Evolutionary conservation across 2,329 filamentous ascomycete species (phyloP).

Genomic region (Phyllosticta paracitricarpa): DNA sequence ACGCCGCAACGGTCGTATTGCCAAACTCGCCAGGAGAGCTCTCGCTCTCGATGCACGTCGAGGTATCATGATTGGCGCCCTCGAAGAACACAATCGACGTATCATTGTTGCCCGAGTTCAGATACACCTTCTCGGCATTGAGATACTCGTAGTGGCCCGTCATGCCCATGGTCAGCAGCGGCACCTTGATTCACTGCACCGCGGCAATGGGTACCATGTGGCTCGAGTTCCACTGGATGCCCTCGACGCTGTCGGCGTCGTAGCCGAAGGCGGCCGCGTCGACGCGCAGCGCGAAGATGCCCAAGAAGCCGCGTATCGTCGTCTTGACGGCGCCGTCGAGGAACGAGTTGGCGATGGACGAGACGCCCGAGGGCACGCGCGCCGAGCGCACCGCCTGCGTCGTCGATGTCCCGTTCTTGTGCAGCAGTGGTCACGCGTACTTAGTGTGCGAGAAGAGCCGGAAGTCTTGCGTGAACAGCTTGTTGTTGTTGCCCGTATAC

Average conservation of each 20-base stretch:
- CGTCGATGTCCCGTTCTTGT: constrained; percentile 13
- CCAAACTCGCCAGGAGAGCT: constrained; percentile 16
- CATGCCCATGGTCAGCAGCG: constrained; percentile 13
- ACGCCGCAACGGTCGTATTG: constrained; percentile 14
- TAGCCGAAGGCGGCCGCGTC: background rate
- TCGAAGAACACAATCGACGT: constrained; percentile 15
- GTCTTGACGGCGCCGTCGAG: background rate
- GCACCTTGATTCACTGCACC: constrained; percentile 13
- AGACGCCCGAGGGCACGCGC: constrained; percentile 2
- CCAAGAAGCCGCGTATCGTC: background rate
- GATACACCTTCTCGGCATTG: constrained; percentile 15
- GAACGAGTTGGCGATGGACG: background rate
- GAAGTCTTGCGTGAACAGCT: constrained; percentile 15
- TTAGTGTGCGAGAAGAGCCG: constrained; percentile 14
- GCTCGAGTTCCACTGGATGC: constrained; percentile 14
- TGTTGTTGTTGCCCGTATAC: constrained; percentile 15
- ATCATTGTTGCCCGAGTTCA: constrained; percentile 13
- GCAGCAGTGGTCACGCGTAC: constrained; percentile 15
- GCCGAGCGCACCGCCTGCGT: constrained; percentile 14
- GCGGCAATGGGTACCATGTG: constrained; percentile 12
- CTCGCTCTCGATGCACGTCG: constrained; percentile 16
- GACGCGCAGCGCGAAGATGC: background rate
- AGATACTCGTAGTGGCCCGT: constrained; percentile 17
- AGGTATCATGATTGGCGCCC: constrained; percentile 15
- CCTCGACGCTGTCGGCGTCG: constrained; percentile 1